Evolutionary conservation across 352 stramenopile genomes (phyloP).

Genomic region (Pythium pectinolyticum): DNA sequence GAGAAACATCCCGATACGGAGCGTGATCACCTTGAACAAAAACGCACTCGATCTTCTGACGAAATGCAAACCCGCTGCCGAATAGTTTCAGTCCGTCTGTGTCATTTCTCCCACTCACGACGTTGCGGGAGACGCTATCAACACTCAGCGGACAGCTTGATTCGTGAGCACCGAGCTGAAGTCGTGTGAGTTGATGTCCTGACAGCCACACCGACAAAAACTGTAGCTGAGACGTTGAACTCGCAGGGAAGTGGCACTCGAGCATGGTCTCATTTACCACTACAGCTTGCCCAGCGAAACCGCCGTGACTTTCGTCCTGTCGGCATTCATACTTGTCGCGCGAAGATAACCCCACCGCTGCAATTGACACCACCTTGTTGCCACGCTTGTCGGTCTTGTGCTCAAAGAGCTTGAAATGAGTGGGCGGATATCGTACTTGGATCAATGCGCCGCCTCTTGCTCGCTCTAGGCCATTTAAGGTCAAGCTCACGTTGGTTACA

Average conservation of each 20-base stretch:
- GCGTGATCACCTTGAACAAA: constrained; percentile 1
- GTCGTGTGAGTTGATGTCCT: constrained; percentile 5
- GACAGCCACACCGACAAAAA: constrained; percentile 12
- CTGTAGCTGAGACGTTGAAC: neutral
- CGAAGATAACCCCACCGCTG: constrained; percentile 3
- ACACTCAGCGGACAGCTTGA: constrained; percentile 12
- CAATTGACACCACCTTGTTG: neutral
- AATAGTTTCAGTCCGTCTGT: neutral
- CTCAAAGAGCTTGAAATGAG: constrained; percentile 10
- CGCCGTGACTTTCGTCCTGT: constrained; percentile 1
- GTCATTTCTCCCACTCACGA: neutral
- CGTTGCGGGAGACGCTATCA: neutral
- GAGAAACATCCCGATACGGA: neutral
- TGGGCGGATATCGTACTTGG: constrained; percentile 14
- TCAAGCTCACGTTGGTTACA: constrained; percentile 7
- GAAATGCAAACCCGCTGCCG: constrained; percentile 12
- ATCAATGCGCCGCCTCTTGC: constrained; percentile 2
- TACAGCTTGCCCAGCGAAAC: neutral
- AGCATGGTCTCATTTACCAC: constrained; percentile 8
- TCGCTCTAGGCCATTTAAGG: constrained; percentile 23
- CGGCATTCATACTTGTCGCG: constrained; percentile 22
- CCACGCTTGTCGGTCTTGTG: neutral
- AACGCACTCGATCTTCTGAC: constrained; percentile 14
- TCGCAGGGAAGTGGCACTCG: constrained; percentile 1
- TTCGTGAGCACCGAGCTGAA: neutral